Conservation (phyloP, 1,284 basidiomycete genomes). For the Papiliotrema laurentii region DNA sequence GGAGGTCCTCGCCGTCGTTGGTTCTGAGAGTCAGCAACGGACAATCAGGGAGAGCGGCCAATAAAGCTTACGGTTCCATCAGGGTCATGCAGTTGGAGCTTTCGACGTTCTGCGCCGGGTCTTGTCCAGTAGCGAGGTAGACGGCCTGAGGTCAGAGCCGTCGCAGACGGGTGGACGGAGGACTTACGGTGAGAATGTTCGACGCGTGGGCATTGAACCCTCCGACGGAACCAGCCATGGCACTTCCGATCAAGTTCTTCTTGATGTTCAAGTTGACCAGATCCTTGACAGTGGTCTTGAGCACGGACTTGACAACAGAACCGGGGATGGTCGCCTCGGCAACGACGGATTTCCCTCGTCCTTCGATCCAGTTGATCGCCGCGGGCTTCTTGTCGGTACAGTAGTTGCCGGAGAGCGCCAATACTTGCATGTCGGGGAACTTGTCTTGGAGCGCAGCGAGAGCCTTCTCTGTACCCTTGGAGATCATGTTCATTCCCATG, state of each 20-base stretch:
- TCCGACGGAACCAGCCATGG: slow-evolving; percentile 95
- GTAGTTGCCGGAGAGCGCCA: slow-evolving; percentile 95
- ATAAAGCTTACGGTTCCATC: slow-evolving; percentile 83
- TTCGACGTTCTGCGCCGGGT: slow-evolving; percentile 98
- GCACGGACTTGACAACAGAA: slow-evolving; percentile 75
- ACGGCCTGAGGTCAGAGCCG: slow-evolving; percentile 55
- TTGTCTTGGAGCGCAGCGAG: slow-evolving; percentile 71
- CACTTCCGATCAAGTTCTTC: slow-evolving; percentile 96
- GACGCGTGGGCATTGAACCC: slow-evolving; percentile 99
- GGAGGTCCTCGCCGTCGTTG: slow-evolving; percentile 83
- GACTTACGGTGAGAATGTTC: slow-evolving; percentile 77
- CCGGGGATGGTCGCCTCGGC: slow-evolving; percentile 93
- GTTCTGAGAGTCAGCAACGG: slow-evolving; percentile 52
- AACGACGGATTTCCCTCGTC: slow-evolving; percentile 94
- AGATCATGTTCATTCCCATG: slow-evolving; percentile 99
- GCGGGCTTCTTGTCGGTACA: slow-evolving; percentile 99
- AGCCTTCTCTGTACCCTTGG: slow-evolving; percentile 91
- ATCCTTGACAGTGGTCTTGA: slow-evolving; percentile 92
- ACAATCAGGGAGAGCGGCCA: slow-evolving; percentile 6
- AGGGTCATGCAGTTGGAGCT: slow-evolving; percentile 98
- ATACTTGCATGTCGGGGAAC: slow-evolving; percentile 91
- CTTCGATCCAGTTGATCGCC: slow-evolving; percentile 99
- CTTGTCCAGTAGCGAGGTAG: slow-evolving; percentile 95
- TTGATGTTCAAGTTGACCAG: slow-evolving; percentile 90
- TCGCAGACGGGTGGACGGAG: background rate